Conservation (phyloP, 768 basidiomycete genomes). For the Leccinum variicolor region DNA sequence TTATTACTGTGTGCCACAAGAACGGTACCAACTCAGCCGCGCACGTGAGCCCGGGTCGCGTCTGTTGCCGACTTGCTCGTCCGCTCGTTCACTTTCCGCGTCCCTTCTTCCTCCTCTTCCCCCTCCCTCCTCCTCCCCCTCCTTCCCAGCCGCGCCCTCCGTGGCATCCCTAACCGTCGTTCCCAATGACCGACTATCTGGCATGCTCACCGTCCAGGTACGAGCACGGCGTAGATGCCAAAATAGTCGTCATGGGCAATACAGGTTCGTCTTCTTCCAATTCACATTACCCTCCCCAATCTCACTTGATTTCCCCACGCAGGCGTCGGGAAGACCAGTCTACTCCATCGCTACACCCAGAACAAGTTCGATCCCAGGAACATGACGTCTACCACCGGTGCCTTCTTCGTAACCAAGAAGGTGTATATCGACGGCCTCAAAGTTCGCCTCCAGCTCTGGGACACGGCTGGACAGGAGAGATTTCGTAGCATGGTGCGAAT, state of each 20-base stretch:
- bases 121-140: constrained; percentile 31
- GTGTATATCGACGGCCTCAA: constrained; percentile 80
- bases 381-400: constrained; percentile 87
- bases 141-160: constrained; percentile 39
- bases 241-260: constrained; percentile 95
- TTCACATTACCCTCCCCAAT: constrained; percentile 8
- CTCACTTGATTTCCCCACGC: constrained; percentile 13
- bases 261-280: constrained; percentile 39
- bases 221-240: constrained; percentile 87
- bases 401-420: constrained; percentile 93
- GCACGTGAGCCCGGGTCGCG: constrained; percentile 35
- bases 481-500: constrained; percentile 81
- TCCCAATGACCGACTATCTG: constrained; percentile 54
- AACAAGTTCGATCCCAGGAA: constrained; percentile 87
- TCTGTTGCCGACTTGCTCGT: constrained; percentile 25
- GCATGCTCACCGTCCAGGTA: constrained; percentile 59
- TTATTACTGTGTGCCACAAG: constrained; percentile 16
- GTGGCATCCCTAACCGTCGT: constrained; percentile 39
- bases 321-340: constrained; percentile 93
- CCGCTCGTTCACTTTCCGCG: constrained; percentile 21
- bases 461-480: constrained; percentile 91
- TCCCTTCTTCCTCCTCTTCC: constrained; percentile 34
- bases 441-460: constrained; percentile 87
- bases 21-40: constrained; percentile 9
- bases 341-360: constrained; percentile 87